phyloP scores from a whole-genome alignment of 2,329 filamentous ascomycete genomes.

The Amylocarpus encephaloides region DNA sequence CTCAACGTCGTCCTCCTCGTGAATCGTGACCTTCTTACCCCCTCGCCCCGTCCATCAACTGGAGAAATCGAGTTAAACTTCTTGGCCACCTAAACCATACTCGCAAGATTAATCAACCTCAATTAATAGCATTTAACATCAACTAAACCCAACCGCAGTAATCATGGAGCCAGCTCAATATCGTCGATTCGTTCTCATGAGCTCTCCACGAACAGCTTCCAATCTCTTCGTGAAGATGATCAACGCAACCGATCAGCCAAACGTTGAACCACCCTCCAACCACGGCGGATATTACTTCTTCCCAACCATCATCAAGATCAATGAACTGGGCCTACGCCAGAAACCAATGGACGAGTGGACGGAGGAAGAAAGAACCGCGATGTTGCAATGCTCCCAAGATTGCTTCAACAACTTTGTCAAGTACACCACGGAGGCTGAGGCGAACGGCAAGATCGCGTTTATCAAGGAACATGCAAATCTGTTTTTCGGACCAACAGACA shows the following conservation, averaged over 20 bases:
- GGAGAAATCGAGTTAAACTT: too few relatives aligned
- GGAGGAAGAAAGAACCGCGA: conserved; percentile 21
- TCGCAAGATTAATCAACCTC: too few relatives aligned
- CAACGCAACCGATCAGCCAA: conserved; percentile 26
- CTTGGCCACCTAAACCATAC: too few relatives aligned
- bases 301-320: background rate
- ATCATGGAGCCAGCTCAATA: background rate
- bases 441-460: conserved; percentile 28
- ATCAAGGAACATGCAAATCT: conserved; percentile 34
- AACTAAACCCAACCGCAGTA: background rate
- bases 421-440: conserved; percentile 20
- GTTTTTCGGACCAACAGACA: conserved; percentile 23
- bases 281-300: conserved; percentile 8
- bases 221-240: conserved; percentile 31
- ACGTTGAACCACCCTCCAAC: background rate
- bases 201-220: conserved; percentile 26
- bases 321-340: background rate
- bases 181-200: conserved; percentile 3
- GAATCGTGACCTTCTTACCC: too few relatives aligned
- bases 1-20: too few relatives aligned
- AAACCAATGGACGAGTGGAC: conserved; percentile 28
- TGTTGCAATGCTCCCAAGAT: conserved; percentile 24
- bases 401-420: conserved; percentile 27
- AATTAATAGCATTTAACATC: too few relatives aligned
- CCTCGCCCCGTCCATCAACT: too few relatives aligned